phyloP scores from a whole-genome alignment of 331 rosid species.

The Cydonia oblonga region DNA sequence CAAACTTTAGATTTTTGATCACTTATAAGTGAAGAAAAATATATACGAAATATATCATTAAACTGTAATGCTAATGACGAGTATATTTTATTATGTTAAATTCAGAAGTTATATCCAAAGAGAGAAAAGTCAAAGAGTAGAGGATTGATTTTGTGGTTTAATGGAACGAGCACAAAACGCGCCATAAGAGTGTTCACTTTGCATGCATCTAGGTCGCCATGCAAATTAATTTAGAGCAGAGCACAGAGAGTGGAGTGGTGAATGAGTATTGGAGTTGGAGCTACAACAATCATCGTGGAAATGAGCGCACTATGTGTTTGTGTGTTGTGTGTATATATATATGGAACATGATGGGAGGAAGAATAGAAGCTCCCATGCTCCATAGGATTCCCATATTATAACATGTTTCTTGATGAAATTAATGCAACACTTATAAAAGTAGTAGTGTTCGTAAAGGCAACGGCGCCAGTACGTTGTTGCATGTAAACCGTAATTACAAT shows the following conservation, averaged over 20 bases:
- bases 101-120: background rate
- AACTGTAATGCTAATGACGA: background rate
- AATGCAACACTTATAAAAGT: background rate
- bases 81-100: background rate
- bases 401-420: background rate
- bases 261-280: conserved; percentile 2
- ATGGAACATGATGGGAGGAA: background rate
- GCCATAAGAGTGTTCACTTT: background rate
- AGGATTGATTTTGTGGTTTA: background rate
- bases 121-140: background rate
- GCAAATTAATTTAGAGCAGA: background rate
- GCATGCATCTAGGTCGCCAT: background rate
- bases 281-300: background rate
- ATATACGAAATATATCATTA: no score
- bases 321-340: background rate
- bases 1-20: no score
- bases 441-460: conserved; percentile 62
- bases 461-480: conserved; percentile 35
- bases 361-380: conserved; percentile 9
- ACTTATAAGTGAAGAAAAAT: no score
- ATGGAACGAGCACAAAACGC: background rate
- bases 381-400: background rate
- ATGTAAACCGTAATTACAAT: background rate
- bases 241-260: background rate
- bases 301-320: background rate